These are phyloP conservation scores for Thermothielavioides terrestris DNA, from an alignment of 495 filamentous ascomycete species.

Conservation along the genomic window DNA sequence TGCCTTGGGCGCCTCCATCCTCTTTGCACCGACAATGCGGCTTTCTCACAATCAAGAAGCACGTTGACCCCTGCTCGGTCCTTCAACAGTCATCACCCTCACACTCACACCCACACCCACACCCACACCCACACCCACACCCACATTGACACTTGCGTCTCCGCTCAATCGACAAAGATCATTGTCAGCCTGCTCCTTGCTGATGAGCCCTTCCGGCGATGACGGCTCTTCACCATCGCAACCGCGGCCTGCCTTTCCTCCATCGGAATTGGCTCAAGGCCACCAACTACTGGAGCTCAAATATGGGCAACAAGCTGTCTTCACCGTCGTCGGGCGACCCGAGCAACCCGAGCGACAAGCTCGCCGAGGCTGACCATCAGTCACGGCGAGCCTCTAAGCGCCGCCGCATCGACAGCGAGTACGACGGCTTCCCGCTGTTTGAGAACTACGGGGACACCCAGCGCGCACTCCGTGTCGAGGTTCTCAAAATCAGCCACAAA, in stretches of 20 bases:
- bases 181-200: not conserved
- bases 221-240: constrained; percentile 13
- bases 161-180: not conserved
- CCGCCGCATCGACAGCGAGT: constrained; percentile 30
- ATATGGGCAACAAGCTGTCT: constrained; percentile 37
- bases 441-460: constrained; percentile 21
- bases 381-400: constrained; percentile 29
- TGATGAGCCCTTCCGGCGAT: constrained; percentile 16
- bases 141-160: too few species aligned
- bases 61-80: not conserved
- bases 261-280: constrained; percentile 30
- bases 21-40: not conserved
- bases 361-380: constrained; percentile 22
- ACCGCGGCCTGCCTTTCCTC: constrained; percentile 26
- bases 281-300: constrained; percentile 21
- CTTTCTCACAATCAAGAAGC: not conserved
- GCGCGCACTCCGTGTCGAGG: constrained; percentile 38
- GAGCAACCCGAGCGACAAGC: constrained; percentile 26
- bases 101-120: too few species aligned
- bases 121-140: too few species aligned
- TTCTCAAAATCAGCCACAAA: constrained; percentile 40
- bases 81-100: too few species aligned
- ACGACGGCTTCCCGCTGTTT: constrained; percentile 25
- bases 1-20: too few species aligned
- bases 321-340: too few species aligned